Conservation (phyloP, 2,329 filamentous ascomycete genomes). For the Gnomoniopsis smithogilvyi region DNA sequence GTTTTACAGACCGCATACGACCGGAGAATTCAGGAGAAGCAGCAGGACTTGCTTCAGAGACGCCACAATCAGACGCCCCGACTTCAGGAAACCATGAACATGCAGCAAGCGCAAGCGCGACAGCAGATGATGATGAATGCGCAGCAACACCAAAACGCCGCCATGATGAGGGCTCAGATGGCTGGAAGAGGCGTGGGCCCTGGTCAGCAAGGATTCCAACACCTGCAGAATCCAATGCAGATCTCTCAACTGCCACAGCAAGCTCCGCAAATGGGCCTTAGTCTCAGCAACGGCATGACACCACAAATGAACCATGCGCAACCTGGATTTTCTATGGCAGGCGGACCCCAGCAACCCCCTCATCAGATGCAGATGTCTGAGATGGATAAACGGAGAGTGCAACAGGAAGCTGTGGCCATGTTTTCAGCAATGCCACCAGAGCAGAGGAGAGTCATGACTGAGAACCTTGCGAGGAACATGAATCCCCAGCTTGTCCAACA, state of each 20-base stretch:
- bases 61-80: constrained; percentile 48
- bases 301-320: constrained; percentile 41
- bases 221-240: constrained; percentile 58
- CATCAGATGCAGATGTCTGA: constrained; percentile 38
- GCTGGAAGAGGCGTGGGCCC: constrained; percentile 44
- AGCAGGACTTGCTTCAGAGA: constrained; percentile 46
- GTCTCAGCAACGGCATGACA: constrained; percentile 37
- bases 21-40: constrained; percentile 41
- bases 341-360: constrained; percentile 30
- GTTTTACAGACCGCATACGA: constrained; percentile 46
- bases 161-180: constrained; percentile 47
- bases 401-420: constrained; percentile 41
- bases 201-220: constrained; percentile 53
- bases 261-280: constrained; percentile 34
- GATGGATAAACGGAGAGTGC: constrained; percentile 42
- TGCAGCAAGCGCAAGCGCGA: constrained; percentile 22
- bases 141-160: constrained; percentile 33
- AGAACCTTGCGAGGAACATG: constrained; percentile 35
- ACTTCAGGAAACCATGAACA: constrained; percentile 46
- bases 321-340: constrained; percentile 34
- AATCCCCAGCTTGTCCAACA: constrained; percentile 38
- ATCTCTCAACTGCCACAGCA: constrained; percentile 50
- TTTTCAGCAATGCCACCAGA: constrained; percentile 39
- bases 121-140: constrained; percentile 16
- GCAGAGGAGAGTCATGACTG: constrained; percentile 40